phyloP scores from a whole-genome alignment of 1,139 yeast species.

The Yamadazyma taylorii region DNA sequence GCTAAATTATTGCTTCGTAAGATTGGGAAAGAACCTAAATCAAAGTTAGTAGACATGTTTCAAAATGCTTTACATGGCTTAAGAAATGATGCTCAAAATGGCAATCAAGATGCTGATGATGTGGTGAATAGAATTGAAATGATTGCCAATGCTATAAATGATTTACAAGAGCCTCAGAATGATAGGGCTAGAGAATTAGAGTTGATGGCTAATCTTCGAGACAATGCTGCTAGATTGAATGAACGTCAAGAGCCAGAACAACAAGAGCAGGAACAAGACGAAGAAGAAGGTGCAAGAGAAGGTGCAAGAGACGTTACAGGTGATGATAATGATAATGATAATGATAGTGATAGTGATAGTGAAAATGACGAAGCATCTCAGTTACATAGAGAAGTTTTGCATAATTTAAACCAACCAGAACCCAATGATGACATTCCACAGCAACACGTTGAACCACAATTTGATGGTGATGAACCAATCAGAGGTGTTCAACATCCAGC shows the following conservation, averaged over 20 bases:
- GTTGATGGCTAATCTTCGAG: conserved; percentile 11
- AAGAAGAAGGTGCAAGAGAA: conserved; percentile 6
- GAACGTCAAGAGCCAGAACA: conserved; percentile 5
- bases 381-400: too few relatives aligned
- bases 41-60: conserved; percentile 40
- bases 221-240: conserved; percentile 10
- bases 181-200: conserved; percentile 9
- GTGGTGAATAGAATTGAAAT: conserved; percentile 27
- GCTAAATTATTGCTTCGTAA: conserved; percentile 51
- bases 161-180: conserved; percentile 25
- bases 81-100: conserved; percentile 26
- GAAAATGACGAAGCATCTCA: too few relatives aligned
- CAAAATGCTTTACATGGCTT: conserved; percentile 30
- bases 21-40: conserved; percentile 58
- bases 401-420: too few relatives aligned
- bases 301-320: too few relatives aligned
- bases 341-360: not conserved
- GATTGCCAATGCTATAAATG: conserved; percentile 33
- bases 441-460: too few relatives aligned
- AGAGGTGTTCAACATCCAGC: not conserved
- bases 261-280: not conserved
- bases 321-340: conserved; percentile 7
- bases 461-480: too few relatives aligned
- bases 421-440: not conserved
- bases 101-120: conserved; percentile 23